Evolutionary conservation across 805 yeast species (phyloP), one percentile per base, ranked within the genome.

Genomic region (Metschnikowia colocasiae): DNA sequence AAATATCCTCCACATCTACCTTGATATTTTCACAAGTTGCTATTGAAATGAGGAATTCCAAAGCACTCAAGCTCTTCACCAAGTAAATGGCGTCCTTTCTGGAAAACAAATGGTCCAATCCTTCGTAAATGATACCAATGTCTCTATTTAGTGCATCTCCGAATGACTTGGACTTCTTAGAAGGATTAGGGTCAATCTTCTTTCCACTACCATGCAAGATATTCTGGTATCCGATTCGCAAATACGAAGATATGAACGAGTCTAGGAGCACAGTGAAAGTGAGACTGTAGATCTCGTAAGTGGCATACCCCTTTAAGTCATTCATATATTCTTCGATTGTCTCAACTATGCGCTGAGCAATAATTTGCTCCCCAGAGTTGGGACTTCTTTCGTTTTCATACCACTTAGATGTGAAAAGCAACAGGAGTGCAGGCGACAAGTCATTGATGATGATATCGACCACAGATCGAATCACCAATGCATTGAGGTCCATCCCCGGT

Each of bases 401-500:
- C 96, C 96, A 89, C 16, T 69, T 60, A 47, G 82, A 82, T 39
- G 85, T 74, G 62, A 88, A 87, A 2, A 87, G 71, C 42, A 73
- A 71, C 3, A 78, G 70, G 49, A 83, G 78, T 2, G 87, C 85
- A 4, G 76, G 79, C 44, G 72, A 74, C 50, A 87, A 69, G 67
- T 89, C 96, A 56, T 83, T 85, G 59, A 83, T 78, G 45, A 88
- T 83, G 34, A 89, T 79, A 19, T 75, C 79, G 43, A 85, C 78
- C 46, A 89, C 78, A 33, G 78, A 73, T 53, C 84, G 80, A 23
- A 89, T 87, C 26, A 87, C 80, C 50, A 80, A 81, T 6, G 89
- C 88, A 67, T 81, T 87, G 7, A 92, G 87, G 56, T 88, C 95
- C 47, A 84, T 79, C n/a, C 83, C 82, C 29, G 75, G 79, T 45